phyloP scores from a whole-genome alignment of 805 yeast species.

The Lipomyces starkeyi region DNA sequence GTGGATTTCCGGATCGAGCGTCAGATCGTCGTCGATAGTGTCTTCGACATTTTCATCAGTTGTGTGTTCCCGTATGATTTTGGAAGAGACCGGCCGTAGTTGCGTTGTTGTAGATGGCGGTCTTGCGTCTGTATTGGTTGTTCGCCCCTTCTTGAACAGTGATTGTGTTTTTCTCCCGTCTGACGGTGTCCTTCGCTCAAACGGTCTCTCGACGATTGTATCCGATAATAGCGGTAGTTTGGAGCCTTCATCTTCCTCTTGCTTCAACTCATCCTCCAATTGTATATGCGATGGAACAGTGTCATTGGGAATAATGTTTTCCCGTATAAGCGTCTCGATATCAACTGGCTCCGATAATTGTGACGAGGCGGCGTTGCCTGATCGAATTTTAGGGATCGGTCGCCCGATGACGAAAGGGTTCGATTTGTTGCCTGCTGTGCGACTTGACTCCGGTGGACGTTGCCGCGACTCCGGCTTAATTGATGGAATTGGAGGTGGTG shows the following conservation, averaged over 20 bases:
- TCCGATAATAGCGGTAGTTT: constrained; percentile 29
- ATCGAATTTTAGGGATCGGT: neutral
- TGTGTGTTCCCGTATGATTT: neutral
- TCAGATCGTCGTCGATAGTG: constrained; percentile 30
- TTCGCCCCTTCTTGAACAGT: constrained; percentile 14
- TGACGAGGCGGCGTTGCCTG: neutral
- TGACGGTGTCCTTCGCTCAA: neutral
- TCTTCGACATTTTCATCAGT: neutral
- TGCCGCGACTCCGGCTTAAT: neutral
- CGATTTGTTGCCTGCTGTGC: neutral
- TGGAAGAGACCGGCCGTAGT: neutral
- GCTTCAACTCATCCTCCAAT: constrained; percentile 13
- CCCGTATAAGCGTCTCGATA: constrained; percentile 21
- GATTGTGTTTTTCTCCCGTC: constrained; percentile 9
- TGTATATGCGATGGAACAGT: constrained; percentile 1
- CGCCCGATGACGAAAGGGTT: neutral
- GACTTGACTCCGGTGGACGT: neutral
- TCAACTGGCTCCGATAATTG: constrained; percentile 18
- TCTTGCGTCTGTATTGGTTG: neutral
- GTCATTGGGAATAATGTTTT: constrained; percentile 14
- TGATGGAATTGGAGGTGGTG: constrained; percentile 3
- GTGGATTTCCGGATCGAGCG: constrained; percentile 38
- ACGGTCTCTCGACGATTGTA: constrained; percentile 29
- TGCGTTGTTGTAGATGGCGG: neutral
- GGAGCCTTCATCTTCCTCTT: constrained; percentile 6